phyloP scores from a whole-genome alignment of 2,329 filamentous ascomycete genomes.

The Endothia cerciana region DNA sequence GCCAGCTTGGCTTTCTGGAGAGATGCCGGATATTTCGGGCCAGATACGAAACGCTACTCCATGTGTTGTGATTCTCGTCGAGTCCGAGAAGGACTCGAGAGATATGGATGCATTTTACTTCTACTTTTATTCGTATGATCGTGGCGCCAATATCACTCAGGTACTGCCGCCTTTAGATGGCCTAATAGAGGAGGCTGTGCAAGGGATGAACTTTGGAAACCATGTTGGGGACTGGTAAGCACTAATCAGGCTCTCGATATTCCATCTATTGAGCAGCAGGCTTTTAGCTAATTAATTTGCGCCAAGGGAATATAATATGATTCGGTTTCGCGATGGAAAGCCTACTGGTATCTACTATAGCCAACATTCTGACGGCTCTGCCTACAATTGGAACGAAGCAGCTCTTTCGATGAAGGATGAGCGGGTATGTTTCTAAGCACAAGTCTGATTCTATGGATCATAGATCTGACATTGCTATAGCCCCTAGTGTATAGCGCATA shows the following conservation, averaged over 20 bases:
- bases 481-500: conserved; percentile 41
- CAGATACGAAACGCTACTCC: conserved; percentile 35
- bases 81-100: conserved; percentile 32
- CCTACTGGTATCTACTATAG: conserved; percentile 29
- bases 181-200: conserved; percentile 29
- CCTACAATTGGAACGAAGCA: conserved; percentile 35
- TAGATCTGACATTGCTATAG: conserved; percentile 28
- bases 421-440: conserved; percentile 33
- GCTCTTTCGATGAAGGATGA: conserved; percentile 33
- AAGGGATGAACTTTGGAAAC: conserved; percentile 32
- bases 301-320: conserved; percentile 40
- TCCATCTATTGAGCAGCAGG: background rate
- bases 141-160: conserved; percentile 39
- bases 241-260: background rate
- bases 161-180: conserved; percentile 37
- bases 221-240: conserved; percentile 36
- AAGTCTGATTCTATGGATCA: background rate
- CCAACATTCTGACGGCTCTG: conserved; percentile 24
- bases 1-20: conserved; percentile 37
- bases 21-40: conserved; percentile 33
- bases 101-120: conserved; percentile 41
- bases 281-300: conserved; percentile 3
- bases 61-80: conserved; percentile 38
- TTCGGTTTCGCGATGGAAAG: conserved; percentile 34
- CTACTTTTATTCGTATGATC: conserved; percentile 42